Percentiles rank a stretch among this genome's conserved stretches.
These are phyloP conservation scores for Sphaerostilbella broomeana DNA, from an alignment of 2,329 filamentous ascomycete species.

Conservation along the genomic window DNA sequence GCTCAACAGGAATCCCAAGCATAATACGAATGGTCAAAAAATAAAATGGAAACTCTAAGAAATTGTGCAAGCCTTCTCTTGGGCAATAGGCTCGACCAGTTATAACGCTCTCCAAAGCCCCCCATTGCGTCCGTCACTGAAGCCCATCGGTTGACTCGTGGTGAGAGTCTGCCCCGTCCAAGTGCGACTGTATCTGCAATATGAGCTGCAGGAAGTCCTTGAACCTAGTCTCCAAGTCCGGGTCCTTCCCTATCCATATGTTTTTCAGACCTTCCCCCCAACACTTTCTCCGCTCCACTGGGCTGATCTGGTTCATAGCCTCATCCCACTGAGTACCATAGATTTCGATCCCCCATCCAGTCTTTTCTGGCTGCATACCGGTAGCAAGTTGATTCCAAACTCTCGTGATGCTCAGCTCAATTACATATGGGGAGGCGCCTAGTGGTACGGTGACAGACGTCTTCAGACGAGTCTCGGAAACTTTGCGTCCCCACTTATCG, in stretches of 20 bases:
- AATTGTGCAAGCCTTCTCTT: neutral
- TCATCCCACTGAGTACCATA: slow-evolving; percentile 33
- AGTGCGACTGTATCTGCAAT: slow-evolving; percentile 25
- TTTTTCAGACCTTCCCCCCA: slow-evolving; percentile 25
- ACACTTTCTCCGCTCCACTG: slow-evolving; percentile 21
- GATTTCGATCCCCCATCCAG: slow-evolving; percentile 27
- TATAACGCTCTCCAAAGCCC: no score
- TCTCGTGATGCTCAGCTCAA: slow-evolving; percentile 28
- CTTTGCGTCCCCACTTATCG: neutral
- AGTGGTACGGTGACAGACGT: slow-evolving; percentile 25
- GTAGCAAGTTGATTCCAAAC: slow-evolving; percentile 21
- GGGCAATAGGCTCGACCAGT: no score
- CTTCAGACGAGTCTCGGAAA: slow-evolving; percentile 20
- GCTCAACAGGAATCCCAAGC: slow-evolving; percentile 13
- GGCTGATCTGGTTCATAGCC: slow-evolving; percentile 24
- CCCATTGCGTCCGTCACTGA: no score
- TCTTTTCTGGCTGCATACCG: slow-evolving; percentile 15
- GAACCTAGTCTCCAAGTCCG: slow-evolving; percentile 21
- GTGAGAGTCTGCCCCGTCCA: no score
- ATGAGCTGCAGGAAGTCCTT: slow-evolving; percentile 25
- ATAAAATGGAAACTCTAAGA: neutral
- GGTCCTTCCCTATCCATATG: slow-evolving; percentile 27
- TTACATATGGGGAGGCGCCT: slow-evolving; percentile 24
- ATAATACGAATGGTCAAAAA: slow-evolving; percentile 2
- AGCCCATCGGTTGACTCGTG: no score